Conservation (phyloP, 2,329 filamentous ascomycete genomes). For the Pleurostoma richardsiae region DNA sequence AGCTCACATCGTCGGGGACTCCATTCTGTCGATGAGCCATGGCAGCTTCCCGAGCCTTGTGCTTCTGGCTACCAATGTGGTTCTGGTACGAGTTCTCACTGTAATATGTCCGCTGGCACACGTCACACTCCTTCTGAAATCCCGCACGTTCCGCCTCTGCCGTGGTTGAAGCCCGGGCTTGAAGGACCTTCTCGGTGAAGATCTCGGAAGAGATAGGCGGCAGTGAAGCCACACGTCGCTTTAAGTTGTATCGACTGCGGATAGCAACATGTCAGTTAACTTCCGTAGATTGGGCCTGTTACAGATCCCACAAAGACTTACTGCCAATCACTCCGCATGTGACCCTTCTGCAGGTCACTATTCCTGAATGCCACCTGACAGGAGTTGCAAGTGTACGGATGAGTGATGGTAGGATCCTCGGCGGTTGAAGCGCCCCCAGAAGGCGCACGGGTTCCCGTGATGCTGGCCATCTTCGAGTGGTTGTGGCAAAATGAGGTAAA, state of each 20-base stretch:
- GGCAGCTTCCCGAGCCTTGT: constrained; percentile 64
- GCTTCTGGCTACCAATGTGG: constrained; percentile 86
- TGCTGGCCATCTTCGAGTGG: constrained; percentile 41
- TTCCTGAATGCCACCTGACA: constrained; percentile 96
- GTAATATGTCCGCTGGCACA: constrained; percentile 89
- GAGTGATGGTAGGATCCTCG: constrained; percentile 42
- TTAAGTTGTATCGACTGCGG: constrained; percentile 84
- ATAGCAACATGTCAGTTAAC: constrained; percentile 9
- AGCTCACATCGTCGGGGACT: constrained; percentile 65
- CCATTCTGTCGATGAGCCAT: constrained; percentile 26
- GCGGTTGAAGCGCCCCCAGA: constrained; percentile 12
- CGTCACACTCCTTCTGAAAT: constrained; percentile 76
- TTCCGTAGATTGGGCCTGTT: not conserved
- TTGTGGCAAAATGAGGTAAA: too few relatives aligned
- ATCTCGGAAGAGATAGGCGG: constrained; percentile 87
- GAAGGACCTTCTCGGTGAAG: constrained; percentile 93
- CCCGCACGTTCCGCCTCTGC: constrained; percentile 84
- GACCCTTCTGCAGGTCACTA: constrained; percentile 84
- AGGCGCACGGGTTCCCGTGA: constrained; percentile 27
- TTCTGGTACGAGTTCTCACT: constrained; percentile 96
- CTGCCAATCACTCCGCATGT: constrained; percentile 99
- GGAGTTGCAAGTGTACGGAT: constrained; percentile 97
- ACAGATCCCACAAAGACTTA: constrained; percentile 46
- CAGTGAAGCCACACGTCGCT: constrained; percentile 84
- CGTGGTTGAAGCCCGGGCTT: constrained; percentile 77